Evolutionary conservation across 805 yeast genomes (phyloP).

Genomic region (Lipomyces orientalis): DNA sequence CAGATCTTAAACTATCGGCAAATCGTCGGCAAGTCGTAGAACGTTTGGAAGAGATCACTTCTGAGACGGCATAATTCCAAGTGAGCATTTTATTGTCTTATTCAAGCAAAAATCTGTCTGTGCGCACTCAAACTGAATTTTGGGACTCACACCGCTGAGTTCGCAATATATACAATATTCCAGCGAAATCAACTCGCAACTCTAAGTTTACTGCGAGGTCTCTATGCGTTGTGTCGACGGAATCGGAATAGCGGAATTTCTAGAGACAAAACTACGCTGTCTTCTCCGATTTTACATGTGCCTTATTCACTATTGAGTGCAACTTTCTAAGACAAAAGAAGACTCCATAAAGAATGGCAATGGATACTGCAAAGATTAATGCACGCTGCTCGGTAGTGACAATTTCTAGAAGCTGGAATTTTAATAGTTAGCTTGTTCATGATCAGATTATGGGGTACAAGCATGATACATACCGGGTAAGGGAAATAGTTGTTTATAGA

Average conservation of each 20-base stretch:
- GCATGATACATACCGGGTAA: constrained; percentile 20
- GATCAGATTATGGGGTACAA: not conserved
- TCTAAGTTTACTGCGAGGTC: not conserved
- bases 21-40: constrained; percentile 13
- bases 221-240: not conserved
- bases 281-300: not conserved
- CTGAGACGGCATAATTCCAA: not conserved
- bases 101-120: not conserved
- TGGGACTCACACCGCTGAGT: not conserved
- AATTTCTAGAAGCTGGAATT: constrained; percentile 11
- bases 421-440: not conserved
- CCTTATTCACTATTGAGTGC: constrained; percentile 7
- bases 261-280: not conserved
- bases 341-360: constrained; percentile 12
- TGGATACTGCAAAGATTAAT: constrained; percentile 18
- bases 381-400: constrained; percentile 19
- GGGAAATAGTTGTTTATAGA: constrained; percentile 26
- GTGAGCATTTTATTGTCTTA: not conserved
- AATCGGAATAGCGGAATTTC: not conserved
- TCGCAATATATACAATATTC: not conserved
- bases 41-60: constrained; percentile 16
- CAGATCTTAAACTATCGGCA: not conserved
- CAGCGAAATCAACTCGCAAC: not conserved
- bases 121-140: not conserved
- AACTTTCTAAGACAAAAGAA: constrained; percentile 12